phyloP scores from a whole-genome alignment of 345 rosid genomes.

The Hibiscus tridactylites region DNA sequence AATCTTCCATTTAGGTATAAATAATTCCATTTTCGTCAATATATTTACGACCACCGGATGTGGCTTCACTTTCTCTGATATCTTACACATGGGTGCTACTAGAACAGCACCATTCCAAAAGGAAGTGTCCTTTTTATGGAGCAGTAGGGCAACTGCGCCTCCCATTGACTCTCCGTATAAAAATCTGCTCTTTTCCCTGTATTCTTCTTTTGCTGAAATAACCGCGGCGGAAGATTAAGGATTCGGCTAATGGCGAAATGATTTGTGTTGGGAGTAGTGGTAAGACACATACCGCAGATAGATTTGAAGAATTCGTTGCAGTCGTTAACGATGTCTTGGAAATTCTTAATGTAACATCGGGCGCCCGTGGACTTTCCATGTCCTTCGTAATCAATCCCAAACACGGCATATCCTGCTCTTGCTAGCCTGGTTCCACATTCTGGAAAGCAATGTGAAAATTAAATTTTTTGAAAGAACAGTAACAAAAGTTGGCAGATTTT shows the following conservation, averaged over 20 bases:
- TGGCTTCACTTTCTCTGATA: conserved; percentile 93
- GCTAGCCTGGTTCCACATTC: conserved; percentile 87
- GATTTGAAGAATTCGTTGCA: conserved; percentile 71
- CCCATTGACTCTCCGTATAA: conserved; percentile 99
- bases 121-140: conserved; percentile 71
- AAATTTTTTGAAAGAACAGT: too few species aligned
- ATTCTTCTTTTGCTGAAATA: conserved; percentile 57
- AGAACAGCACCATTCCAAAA: conserved; percentile 88
- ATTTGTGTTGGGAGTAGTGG: too few species aligned
- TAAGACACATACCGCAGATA: conserved; percentile 41
- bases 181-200: conserved; percentile 70
- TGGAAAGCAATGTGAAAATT: not conserved
- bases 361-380: conserved; percentile 83
- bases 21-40: conserved; percentile 68
- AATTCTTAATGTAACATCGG: conserved; percentile 91
- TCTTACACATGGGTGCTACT: conserved; percentile 99
- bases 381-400: conserved; percentile 87
- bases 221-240: not conserved
- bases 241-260: not conserved
- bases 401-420: conserved; percentile 65
- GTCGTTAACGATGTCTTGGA: conserved; percentile 55
- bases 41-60: conserved; percentile 75
- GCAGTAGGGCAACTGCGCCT: conserved; percentile 82
- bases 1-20: conserved; percentile 95
- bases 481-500: too few species aligned